Evolutionary conservation across 2,329 filamentous ascomycete genomes (phyloP), one percentile per base, ranked within the genome.

Genomic region (Pseudogymnoascus sp.): DNA sequence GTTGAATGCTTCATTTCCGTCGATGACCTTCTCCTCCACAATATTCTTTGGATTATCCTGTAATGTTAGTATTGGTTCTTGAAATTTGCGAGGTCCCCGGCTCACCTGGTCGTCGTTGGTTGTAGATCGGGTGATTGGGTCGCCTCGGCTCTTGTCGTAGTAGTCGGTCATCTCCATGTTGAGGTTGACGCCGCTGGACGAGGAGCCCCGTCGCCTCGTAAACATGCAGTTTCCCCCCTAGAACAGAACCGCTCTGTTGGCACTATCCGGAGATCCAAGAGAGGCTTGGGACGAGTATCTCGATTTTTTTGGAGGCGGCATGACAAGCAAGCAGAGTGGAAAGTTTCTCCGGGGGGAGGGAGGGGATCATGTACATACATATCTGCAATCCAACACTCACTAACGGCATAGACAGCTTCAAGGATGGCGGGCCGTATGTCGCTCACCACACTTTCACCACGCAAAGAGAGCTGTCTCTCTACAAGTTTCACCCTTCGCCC

Each of bases 1-100:
- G 67, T 80, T 78, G 72, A 79, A 83, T 60, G 81, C 80, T 67
- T 82, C 80, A 67, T 78, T 79, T 65, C 82, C 82, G 23, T 70
- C 75, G 68, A 84, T 75, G 64, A 81, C 74, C 67, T 78, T 81
- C 33, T 56, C 50, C 29, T 56, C 50, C 3, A 33, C 50, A 5
- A 56, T 15, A 19, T 7, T 9, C 50, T 56, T 56, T 56, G 50
- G 50, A 5, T 56, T 56, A 19, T 56, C 50, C 50, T 56, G 26
- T 19, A 33, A 33, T 7, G n/a, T 56, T 33, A 56, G 50, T 33
- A 19, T n/a, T 33, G 29, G 29, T 5, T 19, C 26, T 56, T 33
- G 29, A 15, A 56, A 46, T 19, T 19, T 56, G 26, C 21, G 50
- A 15, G 26, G 19, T 50, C n/a, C 10, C 7, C 10, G n/a, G 50